Base-by-base conservation (phyloP, 2,329 filamentous ascomycete species). In the Fusarium fujikuroi region DNA sequence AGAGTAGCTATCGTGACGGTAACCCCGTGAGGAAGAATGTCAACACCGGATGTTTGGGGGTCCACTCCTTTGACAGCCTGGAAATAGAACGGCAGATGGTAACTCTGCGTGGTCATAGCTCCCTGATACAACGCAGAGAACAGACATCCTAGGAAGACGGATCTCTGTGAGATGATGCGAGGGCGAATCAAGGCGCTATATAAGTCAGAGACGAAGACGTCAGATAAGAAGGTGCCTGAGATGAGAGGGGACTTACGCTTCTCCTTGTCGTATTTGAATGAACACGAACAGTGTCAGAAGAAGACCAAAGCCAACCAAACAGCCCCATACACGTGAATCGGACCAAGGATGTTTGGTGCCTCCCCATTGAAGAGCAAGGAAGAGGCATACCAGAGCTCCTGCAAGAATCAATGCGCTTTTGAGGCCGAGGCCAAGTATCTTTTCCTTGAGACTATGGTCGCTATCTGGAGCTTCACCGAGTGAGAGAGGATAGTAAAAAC, bases 301-400 rank as follows among this genome's bases (percentile, higher is more conserved):
- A 19, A 77, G 25, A 1, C 58, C 58, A 23, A 75, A 76, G 2
- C 70, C 69, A 10, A 77, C n/a, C 2, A 79, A 25, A 28, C 74
- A 77, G 4, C 75, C 76, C 66, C 70, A 76, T 9, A 79, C 76
- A 2, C 65, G 59, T 3, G 74, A 61, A 32, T 77, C 71, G 1
- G 74, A 75, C 76, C 74, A 78, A 2, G 68, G 42, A 42, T 79
- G 54, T 7, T 75, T 62, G 4, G 68, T 63, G 2, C 74, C 77
- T 4, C 77, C 77, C 69, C 74, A 77, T 46, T 79, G 76, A 8
- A 79, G 58, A 37, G 75, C 75, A 4, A 79, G 58, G 10, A 77
- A 70, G 5, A 78, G 50, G 15, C 75, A 72, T 0, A 73, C 49
- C 0, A 77, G 28, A 0, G 63, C 46, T 2, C 60, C 75, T 9